These are phyloP conservation scores for Erodium moschatum DNA, from an alignment of 441 rosid species.

Conservation along the genomic window DNA sequence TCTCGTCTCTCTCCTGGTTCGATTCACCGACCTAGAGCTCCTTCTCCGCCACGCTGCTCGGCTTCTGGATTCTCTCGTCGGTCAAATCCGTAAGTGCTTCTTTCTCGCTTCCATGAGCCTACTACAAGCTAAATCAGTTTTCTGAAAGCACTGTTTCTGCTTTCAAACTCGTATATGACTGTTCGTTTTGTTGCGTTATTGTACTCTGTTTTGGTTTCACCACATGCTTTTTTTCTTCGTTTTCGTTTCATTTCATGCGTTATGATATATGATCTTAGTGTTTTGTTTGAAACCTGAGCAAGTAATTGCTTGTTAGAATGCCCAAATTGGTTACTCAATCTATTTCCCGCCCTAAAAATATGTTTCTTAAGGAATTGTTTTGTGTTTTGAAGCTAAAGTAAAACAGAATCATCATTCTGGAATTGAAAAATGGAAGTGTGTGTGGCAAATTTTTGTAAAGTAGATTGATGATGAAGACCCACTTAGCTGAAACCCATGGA, in stretches of 20 bases:
- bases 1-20: too few relatives aligned
- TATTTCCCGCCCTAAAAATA: not conserved
- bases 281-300: too few relatives aligned
- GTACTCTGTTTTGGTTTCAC: too few relatives aligned
- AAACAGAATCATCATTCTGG: not conserved
- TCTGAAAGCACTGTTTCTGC: not conserved
- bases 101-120: not conserved
- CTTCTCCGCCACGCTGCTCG: not conserved
- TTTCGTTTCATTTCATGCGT: too few relatives aligned
- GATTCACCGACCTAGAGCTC: not conserved
- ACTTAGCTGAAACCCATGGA: not conserved
- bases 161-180: too few relatives aligned
- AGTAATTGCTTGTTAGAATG: not conserved
- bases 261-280: too few relatives aligned
- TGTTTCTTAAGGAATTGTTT: not conserved
- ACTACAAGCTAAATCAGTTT: not conserved
- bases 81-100: slow-evolving; percentile 6
- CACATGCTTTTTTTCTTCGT: too few relatives aligned
- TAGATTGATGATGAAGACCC: not conserved
- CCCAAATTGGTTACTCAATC: slow-evolving; percentile 1
- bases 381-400: not conserved
- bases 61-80: too few relatives aligned
- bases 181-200: too few relatives aligned
- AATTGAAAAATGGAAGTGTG: not conserved
- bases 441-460: too few relatives aligned